A percentile compares a stretch with the other conserved stretches of the same genome.
Conservation (phyloP, 805 yeast species). For the Myxozyma kluyveri region DNA sequence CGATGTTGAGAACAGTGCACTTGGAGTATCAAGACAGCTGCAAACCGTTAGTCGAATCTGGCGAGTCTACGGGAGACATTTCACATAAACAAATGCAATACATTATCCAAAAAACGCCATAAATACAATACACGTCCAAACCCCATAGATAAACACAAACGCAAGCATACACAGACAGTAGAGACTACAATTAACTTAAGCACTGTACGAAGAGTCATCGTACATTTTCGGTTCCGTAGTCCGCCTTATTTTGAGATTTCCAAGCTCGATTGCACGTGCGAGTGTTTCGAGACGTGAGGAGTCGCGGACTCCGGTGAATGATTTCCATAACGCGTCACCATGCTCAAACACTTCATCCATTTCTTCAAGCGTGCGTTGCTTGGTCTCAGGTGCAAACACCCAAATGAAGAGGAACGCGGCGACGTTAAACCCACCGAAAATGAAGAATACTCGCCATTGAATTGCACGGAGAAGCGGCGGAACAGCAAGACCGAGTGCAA, state of each 20-base stretch:
- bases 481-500: constrained; percentile 65
- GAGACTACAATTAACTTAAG: neutral
- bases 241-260: constrained; percentile 8
- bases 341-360: constrained; percentile 45
- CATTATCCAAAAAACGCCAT: too few species aligned
- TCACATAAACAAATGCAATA: neutral
- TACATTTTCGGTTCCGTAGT: constrained; percentile 10
- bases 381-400: constrained; percentile 80
- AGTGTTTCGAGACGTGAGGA: constrained; percentile 8
- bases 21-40: constrained; percentile 44
- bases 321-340: constrained; percentile 37
- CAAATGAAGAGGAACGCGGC: constrained; percentile 46
- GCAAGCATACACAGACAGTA: neutral
- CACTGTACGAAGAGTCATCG: constrained; percentile 2
- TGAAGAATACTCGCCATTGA: constrained; percentile 64
- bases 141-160: neutral
- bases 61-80: constrained; percentile 23
- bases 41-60: constrained; percentile 43
- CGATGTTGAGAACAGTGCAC: constrained; percentile 50
- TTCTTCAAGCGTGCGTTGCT: constrained; percentile 80
- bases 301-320: constrained; percentile 10
- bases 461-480: constrained; percentile 49
- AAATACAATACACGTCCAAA: too few species aligned
- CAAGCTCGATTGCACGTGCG: constrained; percentile 25
- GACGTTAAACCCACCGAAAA: constrained; percentile 55